These are phyloP conservation scores for Pythium rishiriense DNA, from an alignment of 352 stramenopile species.

Conservation along the genomic window DNA sequence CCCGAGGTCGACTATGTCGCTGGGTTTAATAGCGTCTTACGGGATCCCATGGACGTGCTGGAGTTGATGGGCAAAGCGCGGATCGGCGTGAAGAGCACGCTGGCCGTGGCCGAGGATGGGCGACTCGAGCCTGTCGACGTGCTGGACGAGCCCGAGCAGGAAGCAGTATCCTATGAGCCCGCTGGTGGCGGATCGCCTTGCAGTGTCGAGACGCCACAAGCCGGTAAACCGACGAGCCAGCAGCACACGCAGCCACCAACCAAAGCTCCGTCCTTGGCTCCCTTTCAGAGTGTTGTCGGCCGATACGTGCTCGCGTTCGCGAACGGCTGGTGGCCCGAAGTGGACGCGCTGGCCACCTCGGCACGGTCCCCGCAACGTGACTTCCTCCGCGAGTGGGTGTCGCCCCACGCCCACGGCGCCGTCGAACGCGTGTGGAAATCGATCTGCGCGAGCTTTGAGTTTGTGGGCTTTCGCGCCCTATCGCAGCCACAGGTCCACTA, in stretches of 20 bases:
- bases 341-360: background rate
- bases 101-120: slow-evolving; percentile 16
- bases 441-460: slow-evolving; percentile 1
- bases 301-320: slow-evolving; percentile 13
- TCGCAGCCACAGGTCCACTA: background rate
- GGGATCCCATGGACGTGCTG: slow-evolving; percentile 31
- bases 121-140: slow-evolving; percentile 5
- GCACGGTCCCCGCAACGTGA: background rate
- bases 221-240: no score
- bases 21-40: slow-evolving; percentile 34
- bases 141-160: background rate
- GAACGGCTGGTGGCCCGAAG: background rate
- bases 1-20: slow-evolving; percentile 40
- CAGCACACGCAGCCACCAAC: no score
- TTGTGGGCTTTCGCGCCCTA: background rate
- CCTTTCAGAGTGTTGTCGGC: background rate
- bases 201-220: no score
- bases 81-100: slow-evolving; percentile 41
- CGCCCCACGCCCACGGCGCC: background rate
- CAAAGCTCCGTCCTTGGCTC: no score
- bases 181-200: no score
- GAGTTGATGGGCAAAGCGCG: slow-evolving; percentile 34
- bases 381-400: slow-evolving; percentile 15
- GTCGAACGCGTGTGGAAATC: slow-evolving; percentile 5
- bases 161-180: background rate